phyloP scores from a whole-genome alignment of 2,329 filamentous ascomycete species.

The Oidium heveae region DNA sequence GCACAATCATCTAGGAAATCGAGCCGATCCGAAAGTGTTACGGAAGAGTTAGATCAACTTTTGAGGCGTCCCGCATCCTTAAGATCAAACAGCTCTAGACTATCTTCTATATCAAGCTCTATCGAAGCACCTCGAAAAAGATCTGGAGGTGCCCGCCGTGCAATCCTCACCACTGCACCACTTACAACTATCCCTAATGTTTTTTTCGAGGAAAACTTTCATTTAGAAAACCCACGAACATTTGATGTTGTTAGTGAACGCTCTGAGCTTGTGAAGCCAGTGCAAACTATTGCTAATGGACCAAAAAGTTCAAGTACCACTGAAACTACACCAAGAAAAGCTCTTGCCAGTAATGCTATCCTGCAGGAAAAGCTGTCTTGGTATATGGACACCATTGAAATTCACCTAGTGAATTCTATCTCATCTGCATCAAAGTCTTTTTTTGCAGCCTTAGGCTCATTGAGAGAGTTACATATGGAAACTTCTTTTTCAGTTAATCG shows the following conservation, averaged over 20 bases:
- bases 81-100: constrained; percentile 13
- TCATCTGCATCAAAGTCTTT: constrained; percentile 90
- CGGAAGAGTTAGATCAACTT: constrained; percentile 16
- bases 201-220: constrained; percentile 89
- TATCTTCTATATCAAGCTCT: constrained; percentile 17
- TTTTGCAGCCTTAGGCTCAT: constrained; percentile 75
- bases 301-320: constrained; percentile 28
- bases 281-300: constrained; percentile 27
- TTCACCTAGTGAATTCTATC: constrained; percentile 88
- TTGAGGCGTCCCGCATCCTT: constrained; percentile 5
- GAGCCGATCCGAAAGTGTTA: constrained; percentile 16
- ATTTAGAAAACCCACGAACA: constrained; percentile 80
- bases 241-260: constrained; percentile 94
- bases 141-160: constrained; percentile 29
- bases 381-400: constrained; percentile 99
- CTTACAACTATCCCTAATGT: constrained; percentile 76
- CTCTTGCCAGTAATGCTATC: constrained; percentile 85
- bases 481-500: constrained; percentile 72
- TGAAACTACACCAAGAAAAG: constrained; percentile 44
- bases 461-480: constrained; percentile 77
- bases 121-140: constrained; percentile 18
- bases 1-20: constrained; percentile 12
- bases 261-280: constrained; percentile 72
- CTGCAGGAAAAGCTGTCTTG: constrained; percentile 94
- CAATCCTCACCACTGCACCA: constrained; percentile 41